Conservation (phyloP, 2,329 filamentous ascomycete species). For the Didymellaceae sp. region DNA sequence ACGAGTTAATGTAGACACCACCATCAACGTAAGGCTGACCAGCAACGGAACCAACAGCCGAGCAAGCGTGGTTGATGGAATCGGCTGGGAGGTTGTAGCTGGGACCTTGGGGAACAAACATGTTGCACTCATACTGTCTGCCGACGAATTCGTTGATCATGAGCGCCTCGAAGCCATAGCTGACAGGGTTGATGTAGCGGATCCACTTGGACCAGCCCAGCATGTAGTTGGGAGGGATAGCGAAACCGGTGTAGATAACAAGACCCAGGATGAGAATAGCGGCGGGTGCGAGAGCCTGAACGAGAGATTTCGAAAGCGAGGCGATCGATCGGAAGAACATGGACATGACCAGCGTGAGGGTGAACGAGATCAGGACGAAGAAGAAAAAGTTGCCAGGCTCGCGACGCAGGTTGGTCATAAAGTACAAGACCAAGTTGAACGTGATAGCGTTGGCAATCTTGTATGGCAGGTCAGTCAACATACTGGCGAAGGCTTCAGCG, state of each 20-base stretch:
- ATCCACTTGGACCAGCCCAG: slow-evolving; percentile 83
- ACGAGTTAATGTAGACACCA: slow-evolving; percentile 45
- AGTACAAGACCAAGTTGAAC: slow-evolving; percentile 85
- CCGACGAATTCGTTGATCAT: slow-evolving; percentile 83
- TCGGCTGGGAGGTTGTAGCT: slow-evolving; percentile 47
- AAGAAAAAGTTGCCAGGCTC: slow-evolving; percentile 82
- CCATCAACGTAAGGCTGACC: slow-evolving; percentile 50
- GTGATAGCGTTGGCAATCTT: slow-evolving; percentile 76
- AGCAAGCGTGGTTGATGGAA: slow-evolving; percentile 45
- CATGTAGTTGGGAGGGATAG: slow-evolving; percentile 67
- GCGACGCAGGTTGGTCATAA: slow-evolving; percentile 81
- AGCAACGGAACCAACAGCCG: slow-evolving; percentile 50
- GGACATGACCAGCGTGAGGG: slow-evolving; percentile 77
- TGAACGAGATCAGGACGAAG: slow-evolving; percentile 78
- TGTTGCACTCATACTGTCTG: slow-evolving; percentile 62
- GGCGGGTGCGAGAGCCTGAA: slow-evolving; percentile 63
- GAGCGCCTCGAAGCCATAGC: slow-evolving; percentile 80
- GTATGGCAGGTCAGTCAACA: slow-evolving; percentile 85
- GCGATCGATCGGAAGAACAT: slow-evolving; percentile 86
- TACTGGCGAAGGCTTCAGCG: slow-evolving; percentile 84
- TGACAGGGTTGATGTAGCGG: slow-evolving; percentile 79
- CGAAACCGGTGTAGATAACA: slow-evolving; percentile 73
- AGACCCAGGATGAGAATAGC: slow-evolving; percentile 68
- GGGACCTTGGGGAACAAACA: slow-evolving; percentile 52
- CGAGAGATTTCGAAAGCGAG: slow-evolving; percentile 72